Base-by-base conservation (phyloP, 73 alveolate species). In the Paramecium sonneborni region DNA sequence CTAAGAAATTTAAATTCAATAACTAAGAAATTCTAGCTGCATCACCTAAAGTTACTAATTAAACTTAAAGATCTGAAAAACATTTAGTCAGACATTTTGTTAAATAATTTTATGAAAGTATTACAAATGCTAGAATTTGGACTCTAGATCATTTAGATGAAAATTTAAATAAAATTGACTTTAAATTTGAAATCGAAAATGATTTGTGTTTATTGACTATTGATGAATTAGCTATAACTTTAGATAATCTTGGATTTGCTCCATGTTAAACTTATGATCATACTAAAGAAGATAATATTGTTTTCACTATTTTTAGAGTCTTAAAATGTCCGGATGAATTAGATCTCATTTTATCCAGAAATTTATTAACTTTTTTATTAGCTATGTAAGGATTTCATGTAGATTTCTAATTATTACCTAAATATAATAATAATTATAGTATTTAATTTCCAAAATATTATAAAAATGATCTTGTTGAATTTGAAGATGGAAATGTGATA, bases 291-390 rank as follows among this genome's bases (percentile, higher is more conserved):
- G 70, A 70, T 11, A 32, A 35, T 32, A 20, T 32, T 28, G 57
- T 70, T 12, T 70, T 32, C 32, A 32, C 21, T 30, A 28, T 76
- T 15, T 76, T 28, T 14, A 41, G 70, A 76, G 24, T 38, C 1
- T 23, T 76, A 32, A 18, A 76, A 76, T 76, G 89, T 41, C 89
- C 89, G 0, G n/a, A 76, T 10, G 89, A 76, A 4, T 76, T 76
- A 14, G 89, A 76, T 11, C 41, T 76, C 24, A 76, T 76, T 11
- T 44, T 76, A 41, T 76, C 89, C 8, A 21, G 89, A 38, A 76
- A 76, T 76, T 41, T 76, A 44, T 58, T 76, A 21, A 39, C 89
- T 1, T 76, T 76, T 20, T 1, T 76, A 8, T 76, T 76, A 41
- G 68, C 89, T 18, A 76, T 76, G 89, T 2, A 76, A 41, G 89